Conservation (phyloP, 257 asterid species). For the Solanum piurae region DNA sequence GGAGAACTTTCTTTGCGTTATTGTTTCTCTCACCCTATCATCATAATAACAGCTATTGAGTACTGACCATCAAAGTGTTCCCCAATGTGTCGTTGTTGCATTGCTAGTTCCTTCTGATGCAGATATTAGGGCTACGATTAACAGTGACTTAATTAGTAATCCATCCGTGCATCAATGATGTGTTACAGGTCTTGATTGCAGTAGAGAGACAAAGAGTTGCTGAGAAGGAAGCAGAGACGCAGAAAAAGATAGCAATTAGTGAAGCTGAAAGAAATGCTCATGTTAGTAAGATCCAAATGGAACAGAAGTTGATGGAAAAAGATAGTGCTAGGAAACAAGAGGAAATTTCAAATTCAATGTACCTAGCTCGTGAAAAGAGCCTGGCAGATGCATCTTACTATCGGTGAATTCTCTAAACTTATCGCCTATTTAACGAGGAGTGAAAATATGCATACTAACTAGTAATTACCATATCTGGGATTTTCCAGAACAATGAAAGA, state of each 20-base stretch:
- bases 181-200: conserved; percentile 74
- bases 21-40: neutral
- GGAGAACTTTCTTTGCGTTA: neutral
- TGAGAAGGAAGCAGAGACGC: conserved; percentile 98
- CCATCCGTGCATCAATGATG: neutral
- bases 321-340: conserved; percentile 86
- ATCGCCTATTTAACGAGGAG: neutral
- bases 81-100: neutral
- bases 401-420: conserved; percentile 34
- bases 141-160: neutral
- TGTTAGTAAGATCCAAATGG: conserved; percentile 92
- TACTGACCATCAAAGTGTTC: neutral
- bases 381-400: conserved; percentile 89
- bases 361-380: conserved; percentile 88
- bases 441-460: neutral
- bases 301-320: conserved; percentile 84
- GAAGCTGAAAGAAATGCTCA: conserved; percentile 94
- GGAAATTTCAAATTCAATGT: conserved; percentile 84
- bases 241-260: conserved; percentile 82
- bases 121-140: neutral
- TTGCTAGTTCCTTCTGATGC: neutral
- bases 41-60: neutral
- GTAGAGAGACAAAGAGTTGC: conserved; percentile 83
- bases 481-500: conserved; percentile 60
- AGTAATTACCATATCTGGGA: neutral